A percentile compares a stretch with the other conserved stretches of the same genome.
Conservation (phyloP, 2,329 filamentous ascomycete genomes). For the Pseudocercospora pini-densiflorae region DNA sequence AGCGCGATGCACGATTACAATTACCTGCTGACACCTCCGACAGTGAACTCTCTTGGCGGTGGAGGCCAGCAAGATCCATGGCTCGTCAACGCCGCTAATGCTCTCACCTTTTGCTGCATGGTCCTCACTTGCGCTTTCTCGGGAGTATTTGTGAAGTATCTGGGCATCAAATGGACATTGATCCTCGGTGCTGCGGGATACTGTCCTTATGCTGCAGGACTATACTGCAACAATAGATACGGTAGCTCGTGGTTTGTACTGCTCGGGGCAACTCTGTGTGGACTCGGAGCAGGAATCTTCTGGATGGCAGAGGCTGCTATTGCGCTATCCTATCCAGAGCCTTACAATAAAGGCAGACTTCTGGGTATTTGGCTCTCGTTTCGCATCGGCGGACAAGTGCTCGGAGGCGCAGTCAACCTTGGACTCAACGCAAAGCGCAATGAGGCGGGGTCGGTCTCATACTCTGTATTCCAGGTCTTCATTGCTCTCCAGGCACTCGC, state of each 20-base stretch:
- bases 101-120: constrained; percentile 74
- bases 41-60: constrained; percentile 71
- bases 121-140: constrained; percentile 71
- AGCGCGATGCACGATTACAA: neutral
- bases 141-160: constrained; percentile 65
- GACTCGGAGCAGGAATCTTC: constrained; percentile 72
- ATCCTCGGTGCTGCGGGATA: constrained; percentile 76
- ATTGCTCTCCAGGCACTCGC: constrained; percentile 71
- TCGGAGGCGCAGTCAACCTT: constrained; percentile 74
- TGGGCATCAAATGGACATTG: constrained; percentile 72
- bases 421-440: constrained; percentile 65
- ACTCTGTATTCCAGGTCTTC: constrained; percentile 70
- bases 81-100: constrained; percentile 72
- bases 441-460: constrained; percentile 68
- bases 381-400: constrained; percentile 66
- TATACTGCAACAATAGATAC: constrained; percentile 74
- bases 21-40: neutral
- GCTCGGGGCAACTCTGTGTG: constrained; percentile 70
- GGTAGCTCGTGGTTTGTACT: constrained; percentile 71
- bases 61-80: constrained; percentile 68
- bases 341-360: constrained; percentile 67
- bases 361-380: constrained; percentile 71
- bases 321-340: constrained; percentile 72
- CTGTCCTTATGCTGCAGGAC: constrained; percentile 70
- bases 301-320: constrained; percentile 79